A percentile compares a stretch with the other conserved stretches of the same genome.
These are phyloP conservation scores for Cercospora sp. DNA, from an alignment of 2,329 filamentous ascomycete genomes.

Conservation along the genomic window DNA sequence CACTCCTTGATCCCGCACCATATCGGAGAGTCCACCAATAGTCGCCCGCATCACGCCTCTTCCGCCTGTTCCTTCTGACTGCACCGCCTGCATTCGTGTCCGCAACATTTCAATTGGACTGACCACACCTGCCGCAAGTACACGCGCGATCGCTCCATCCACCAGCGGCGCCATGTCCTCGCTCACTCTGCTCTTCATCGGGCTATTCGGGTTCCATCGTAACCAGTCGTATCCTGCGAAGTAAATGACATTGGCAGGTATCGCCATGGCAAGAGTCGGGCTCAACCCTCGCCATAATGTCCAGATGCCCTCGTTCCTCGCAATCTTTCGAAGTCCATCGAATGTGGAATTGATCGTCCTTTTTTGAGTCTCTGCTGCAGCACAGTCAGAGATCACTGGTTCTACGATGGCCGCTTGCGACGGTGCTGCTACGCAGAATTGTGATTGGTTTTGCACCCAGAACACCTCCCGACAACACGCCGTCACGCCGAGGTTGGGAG, in stretches of 20 bases:
- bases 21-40: conserved; percentile 70
- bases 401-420: conserved; percentile 34
- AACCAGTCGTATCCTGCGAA: conserved; percentile 98
- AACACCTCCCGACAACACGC: conserved; percentile 97
- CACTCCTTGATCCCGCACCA: conserved; percentile 77
- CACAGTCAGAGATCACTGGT: conserved; percentile 62
- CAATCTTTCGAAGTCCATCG: conserved; percentile 91
- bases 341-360: conserved; percentile 86
- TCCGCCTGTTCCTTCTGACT: conserved; percentile 48
- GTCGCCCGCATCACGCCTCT: conserved; percentile 71
- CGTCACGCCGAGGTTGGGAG: conserved; percentile 84
- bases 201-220: conserved; percentile 70
- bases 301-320: conserved; percentile 81
- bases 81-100: conserved; percentile 75
- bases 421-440: conserved; percentile 69
- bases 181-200: conserved; percentile 60
- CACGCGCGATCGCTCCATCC: conserved; percentile 74
- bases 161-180: conserved; percentile 77
- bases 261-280: conserved; percentile 90
- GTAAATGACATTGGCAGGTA: conserved; percentile 96
- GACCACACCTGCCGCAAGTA: conserved; percentile 78
- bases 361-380: conserved; percentile 81
- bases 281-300: conserved; percentile 91
- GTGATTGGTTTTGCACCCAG: conserved; percentile 83
- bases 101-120: conserved; percentile 92